phyloP scores from a whole-genome alignment of 225 moss, liverwort and hornwort genomes.

The Climacium dendroides region DNA sequence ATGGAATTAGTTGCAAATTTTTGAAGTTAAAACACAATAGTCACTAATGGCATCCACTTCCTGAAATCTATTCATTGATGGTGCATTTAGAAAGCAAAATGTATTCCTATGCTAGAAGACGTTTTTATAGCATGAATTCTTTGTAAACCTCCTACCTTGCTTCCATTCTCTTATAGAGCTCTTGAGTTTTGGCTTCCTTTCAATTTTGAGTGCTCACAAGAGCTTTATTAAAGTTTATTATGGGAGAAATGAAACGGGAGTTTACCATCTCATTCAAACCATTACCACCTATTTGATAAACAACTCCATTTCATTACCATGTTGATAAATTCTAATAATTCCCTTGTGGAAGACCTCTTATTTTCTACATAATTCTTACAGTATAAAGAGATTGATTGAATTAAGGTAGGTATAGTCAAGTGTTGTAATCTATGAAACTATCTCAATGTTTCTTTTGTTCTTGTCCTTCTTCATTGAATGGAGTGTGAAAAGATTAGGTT shows the following conservation, averaged over 20 bases:
- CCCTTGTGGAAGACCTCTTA: background rate
- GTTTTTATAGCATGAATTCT: fast-evolving
- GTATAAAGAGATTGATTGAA: background rate
- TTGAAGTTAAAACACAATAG: background rate
- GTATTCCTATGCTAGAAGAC: too few relatives aligned
- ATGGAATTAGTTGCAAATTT: background rate
- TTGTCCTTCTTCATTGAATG: background rate
- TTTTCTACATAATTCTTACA: background rate
- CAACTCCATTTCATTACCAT: background rate
- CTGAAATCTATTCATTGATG: background rate
- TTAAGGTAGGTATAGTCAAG: background rate
- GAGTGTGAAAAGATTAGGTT: background rate
- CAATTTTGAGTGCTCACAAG: background rate
- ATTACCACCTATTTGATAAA: background rate
- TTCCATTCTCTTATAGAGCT: too few relatives aligned
- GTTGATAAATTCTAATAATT: background rate
- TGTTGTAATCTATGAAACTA: background rate
- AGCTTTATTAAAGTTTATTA: too few relatives aligned
- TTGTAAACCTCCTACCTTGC: too few relatives aligned
- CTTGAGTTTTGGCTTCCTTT: background rate
- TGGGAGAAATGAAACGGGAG: background rate
- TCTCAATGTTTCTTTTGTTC: background rate
- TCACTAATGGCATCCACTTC: fast-evolving
- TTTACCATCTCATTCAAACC: background rate
- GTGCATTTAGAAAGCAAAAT: too few relatives aligned